Evolutionary conservation across 2,329 filamentous ascomycete species (phyloP), one percentile per base, ranked within the genome.

Genomic region (Arachnopeziza araneosa): DNA sequence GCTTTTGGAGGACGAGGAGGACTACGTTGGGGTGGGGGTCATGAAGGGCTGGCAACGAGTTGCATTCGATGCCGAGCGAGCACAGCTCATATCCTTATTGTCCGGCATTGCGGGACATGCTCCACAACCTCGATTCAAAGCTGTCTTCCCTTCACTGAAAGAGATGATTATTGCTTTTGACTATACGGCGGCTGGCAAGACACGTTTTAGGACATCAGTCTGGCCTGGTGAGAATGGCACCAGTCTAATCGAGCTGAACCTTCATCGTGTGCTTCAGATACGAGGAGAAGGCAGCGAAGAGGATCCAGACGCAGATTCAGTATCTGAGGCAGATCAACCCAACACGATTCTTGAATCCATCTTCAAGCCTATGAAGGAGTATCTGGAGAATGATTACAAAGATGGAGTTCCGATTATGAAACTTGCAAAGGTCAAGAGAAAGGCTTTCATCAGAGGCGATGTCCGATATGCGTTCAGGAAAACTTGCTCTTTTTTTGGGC

Each of bases 31-130:
- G 1, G 56, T 63, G 5, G 66, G 65, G 6, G 60, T 66, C 1
- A 71, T 71, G 69, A 66, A 63, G 32, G 67, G 67, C 2, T 71
- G 69, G 69, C 60, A 69, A 51, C 64, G 65, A n/a, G 66, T 71
- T 6, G 69, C 69, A 7, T 66, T 71, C 22, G 69, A 71, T 54
- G 68, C 69, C 19, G 67, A 70, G 56, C 60, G 69, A 0, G 68
- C 68, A 51, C 69, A 70, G 50, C 63, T 71, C 23, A 68, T 71
- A 19, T 66, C 67, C 10, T 63, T 71, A 1, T 65, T 71, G 1
- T 67, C 67, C 2, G 67, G 68, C 9, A 63, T 67, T 4, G 58
- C 64, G 26, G 67, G 67, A 9, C 65, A 68, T 24, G 59, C 64
- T 19, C 65, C 67, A 5, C 63, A 66, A 24, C 66, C 68, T 1